Evolutionary conservation across 768 basidiomycete genomes (phyloP), one percentile per base, ranked within the genome.

Genomic region (Collybia sp.): DNA sequence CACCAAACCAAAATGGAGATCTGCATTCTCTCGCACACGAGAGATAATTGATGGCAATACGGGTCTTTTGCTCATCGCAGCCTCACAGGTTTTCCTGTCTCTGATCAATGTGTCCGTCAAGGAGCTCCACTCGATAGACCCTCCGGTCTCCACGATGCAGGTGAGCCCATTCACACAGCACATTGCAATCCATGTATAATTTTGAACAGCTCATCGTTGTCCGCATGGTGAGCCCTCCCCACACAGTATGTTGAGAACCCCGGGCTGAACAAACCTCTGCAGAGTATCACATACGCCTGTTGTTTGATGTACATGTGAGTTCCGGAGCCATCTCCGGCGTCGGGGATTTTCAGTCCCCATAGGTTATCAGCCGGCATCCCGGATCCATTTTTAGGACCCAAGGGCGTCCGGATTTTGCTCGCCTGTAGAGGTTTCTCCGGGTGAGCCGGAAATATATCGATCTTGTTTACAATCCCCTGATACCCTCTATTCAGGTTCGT

Each of bases 271-370:
- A 30, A n/a, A 30, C 25, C 33, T 19, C n/a, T n/a, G n/a, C 37
- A 46, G 47, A 40, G 17, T 18, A 54, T 53, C 41, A 48, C 50
- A 12, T 51, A 51, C 25, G 9, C 44, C 75, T 77, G n/a, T 83
- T 85, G 59, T 66, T 79, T 51, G 77, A 78, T 6, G 56, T 86
- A 39, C 73, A 75, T 49, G 76, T 77, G 32, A 19, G 25, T n/a
- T n/a, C n/a, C 30, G 34, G 10, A 9, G 19, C 8, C 2, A 18
- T 30, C 19, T 13, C 40, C 12, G 12, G 38, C n/a, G 8, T 46
- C 12, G 2, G 13, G 12, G 16, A 8, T 30, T 16, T 36, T 36
- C 3, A 8, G 11, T 6, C 31, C 11, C 30, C n/a, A 69, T 3
- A n/a, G 68, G 68, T 33, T 60, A 19, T 52, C 72, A 67, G 73